Percentiles rank a stretch among this genome's conserved stretches.
Conservation (phyloP, 179 eudicot species). For the Spinacia oleracea region DNA sequence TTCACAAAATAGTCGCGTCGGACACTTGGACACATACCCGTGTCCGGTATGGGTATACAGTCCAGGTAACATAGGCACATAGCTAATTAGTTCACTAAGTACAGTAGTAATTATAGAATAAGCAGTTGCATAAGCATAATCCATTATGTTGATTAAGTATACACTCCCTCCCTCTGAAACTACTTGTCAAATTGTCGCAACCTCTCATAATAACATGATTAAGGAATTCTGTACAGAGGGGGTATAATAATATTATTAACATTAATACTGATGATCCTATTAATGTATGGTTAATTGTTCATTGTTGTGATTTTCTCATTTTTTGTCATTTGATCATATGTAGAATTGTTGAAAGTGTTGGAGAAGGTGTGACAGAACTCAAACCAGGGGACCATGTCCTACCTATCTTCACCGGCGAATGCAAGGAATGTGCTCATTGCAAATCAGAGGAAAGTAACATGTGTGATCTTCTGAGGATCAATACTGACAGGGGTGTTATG, state of each 20-base stretch:
- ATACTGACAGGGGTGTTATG: slow-evolving; percentile 46
- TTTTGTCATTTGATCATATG: neutral
- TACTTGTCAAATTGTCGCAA: no score
- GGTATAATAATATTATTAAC: neutral
- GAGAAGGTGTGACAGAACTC: slow-evolving; percentile 47
- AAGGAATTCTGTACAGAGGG: no score
- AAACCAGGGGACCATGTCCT: slow-evolving; percentile 49
- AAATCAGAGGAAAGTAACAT: slow-evolving; percentile 53
- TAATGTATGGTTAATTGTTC: neutral
- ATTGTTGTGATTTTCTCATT: neutral
- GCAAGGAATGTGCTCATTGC: slow-evolving; percentile 48
- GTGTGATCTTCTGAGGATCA: slow-evolving; percentile 49
- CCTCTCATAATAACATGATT: no score
- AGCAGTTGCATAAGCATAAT: neutral
- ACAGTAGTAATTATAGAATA: neutral
- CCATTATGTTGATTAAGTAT: neutral
- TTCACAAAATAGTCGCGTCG: no score
- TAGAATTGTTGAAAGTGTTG: slow-evolving; percentile 51
- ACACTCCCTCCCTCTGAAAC: no score
- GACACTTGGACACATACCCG: no score
- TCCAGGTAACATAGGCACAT: no score
- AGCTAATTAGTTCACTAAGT: no score
- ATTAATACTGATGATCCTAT: neutral
- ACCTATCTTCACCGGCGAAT: slow-evolving; percentile 49
- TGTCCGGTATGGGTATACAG: no score